phyloP scores from a whole-genome alignment of 768 basidiomycete species.

The Leccinum rimulosum region DNA sequence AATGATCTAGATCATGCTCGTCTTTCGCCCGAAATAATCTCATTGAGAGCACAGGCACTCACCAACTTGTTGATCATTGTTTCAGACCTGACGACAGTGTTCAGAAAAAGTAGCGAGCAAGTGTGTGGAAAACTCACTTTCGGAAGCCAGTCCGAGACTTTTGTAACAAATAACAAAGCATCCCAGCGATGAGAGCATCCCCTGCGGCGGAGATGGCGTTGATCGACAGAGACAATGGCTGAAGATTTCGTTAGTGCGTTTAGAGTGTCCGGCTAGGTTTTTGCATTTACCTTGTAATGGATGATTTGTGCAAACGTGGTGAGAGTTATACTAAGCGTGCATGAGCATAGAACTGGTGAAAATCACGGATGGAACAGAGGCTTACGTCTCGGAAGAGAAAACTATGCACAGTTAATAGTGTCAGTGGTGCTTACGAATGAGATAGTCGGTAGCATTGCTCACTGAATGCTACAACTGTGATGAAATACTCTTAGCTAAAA shows the following conservation, averaged over 20 bases:
- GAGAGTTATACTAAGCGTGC: slow-evolving; percentile 34
- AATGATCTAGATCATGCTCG: slow-evolving; percentile 37
- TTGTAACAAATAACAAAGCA: slow-evolving; percentile 47
- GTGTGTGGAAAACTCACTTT: slow-evolving; percentile 25
- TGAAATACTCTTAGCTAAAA: slow-evolving; percentile 1
- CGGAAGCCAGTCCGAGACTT: slow-evolving; percentile 51
- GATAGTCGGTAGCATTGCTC: slow-evolving; percentile 5
- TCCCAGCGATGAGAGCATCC: slow-evolving; percentile 49
- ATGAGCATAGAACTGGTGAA: slow-evolving; percentile 1
- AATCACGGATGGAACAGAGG: not conserved
- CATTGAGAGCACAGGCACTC: not conserved
- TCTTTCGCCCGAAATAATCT: not conserved
- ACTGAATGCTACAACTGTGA: slow-evolving; percentile 35
- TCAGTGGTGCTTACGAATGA: slow-evolving; percentile 3
- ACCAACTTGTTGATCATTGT: slow-evolving; percentile 48
- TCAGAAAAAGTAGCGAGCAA: not conserved
- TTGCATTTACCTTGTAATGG: slow-evolving; percentile 39
- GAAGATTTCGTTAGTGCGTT: not conserved
- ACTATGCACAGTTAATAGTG: slow-evolving; percentile 21
- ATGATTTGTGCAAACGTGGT: slow-evolving; percentile 43
- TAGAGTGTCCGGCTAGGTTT: not conserved
- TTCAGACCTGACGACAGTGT: slow-evolving; percentile 35
- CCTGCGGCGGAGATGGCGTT: slow-evolving; percentile 48
- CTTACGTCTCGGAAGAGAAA: slow-evolving; percentile 37
- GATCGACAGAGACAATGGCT: slow-evolving; percentile 46